phyloP scores from a whole-genome alignment of 768 basidiomycete genomes.

The Lactarius tabidus region DNA sequence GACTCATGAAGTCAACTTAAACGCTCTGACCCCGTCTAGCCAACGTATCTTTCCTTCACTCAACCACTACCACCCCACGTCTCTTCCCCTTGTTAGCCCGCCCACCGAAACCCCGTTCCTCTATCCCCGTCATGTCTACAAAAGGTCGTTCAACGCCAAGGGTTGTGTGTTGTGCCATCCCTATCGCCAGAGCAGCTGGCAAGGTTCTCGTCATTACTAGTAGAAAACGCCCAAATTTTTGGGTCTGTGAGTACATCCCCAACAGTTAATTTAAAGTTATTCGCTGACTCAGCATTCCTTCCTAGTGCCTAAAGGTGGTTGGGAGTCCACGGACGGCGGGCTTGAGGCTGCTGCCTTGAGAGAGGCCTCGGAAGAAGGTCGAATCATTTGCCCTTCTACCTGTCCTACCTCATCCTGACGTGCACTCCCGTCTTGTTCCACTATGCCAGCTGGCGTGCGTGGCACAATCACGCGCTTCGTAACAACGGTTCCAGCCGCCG shows the following conservation, averaged over 20 bases:
- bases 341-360: constrained; percentile 85
- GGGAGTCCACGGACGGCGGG: constrained; percentile 76
- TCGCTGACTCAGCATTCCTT: constrained; percentile 14
- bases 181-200: constrained; percentile 66
- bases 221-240: constrained; percentile 71
- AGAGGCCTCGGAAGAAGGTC: constrained; percentile 96
- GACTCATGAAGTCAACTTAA: constrained; percentile 26
- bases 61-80: neutral
- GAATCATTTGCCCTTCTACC: constrained; percentile 74
- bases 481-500: constrained; percentile 72
- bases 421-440: constrained; percentile 37
- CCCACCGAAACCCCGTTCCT: constrained; percentile 4
- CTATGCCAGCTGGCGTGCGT: constrained; percentile 71
- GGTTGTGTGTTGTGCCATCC: constrained; percentile 88
- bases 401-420: constrained; percentile 70
- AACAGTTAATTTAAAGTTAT: constrained; percentile 10
- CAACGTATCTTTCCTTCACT: neutral
- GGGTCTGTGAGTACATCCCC: constrained; percentile 74
- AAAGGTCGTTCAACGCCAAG: constrained; percentile 80
- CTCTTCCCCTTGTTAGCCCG: constrained; percentile 1
- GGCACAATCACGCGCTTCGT: constrained; percentile 84
- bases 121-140: constrained; percentile 32
- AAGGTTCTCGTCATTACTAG: constrained; percentile 83
- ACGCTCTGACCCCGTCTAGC: constrained; percentile 9
- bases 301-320: constrained; percentile 89